These are phyloP conservation scores for Hippophae gyantsensis DNA, from an alignment of 306 rosid genomes.

Conservation along the genomic window DNA sequence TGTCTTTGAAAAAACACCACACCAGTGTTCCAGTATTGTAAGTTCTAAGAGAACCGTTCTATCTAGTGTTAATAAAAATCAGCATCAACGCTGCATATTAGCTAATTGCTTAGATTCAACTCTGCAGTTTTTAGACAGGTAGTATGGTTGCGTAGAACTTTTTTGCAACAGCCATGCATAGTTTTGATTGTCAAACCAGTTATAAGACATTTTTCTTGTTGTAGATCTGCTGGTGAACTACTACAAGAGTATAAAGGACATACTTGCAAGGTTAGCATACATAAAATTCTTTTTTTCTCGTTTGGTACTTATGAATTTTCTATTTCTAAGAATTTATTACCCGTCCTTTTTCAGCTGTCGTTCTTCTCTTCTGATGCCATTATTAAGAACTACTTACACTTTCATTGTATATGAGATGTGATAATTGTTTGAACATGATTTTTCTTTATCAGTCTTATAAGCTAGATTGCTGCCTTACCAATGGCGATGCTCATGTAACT, in stretches of 20 bases:
- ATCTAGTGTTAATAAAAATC: not conserved
- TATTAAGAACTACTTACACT: no score
- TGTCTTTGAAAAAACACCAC: no score
- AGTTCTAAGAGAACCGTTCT: no score
- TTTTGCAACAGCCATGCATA: not conserved
- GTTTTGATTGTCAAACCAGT: slow-evolving; percentile 10
- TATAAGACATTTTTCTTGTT: slow-evolving; percentile 14
- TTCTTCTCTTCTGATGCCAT: no score
- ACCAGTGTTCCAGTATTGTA: no score
- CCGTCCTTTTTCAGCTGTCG: no score
- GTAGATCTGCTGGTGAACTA: slow-evolving; percentile 71
- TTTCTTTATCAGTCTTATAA: slow-evolving; percentile 58
- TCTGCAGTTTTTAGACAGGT: slow-evolving; percentile 73
- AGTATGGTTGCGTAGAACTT: not conserved
- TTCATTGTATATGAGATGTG: slow-evolving; percentile 7
- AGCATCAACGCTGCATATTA: slow-evolving; percentile 56
- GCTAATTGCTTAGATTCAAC: slow-evolving; percentile 83
- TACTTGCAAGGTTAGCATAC: no score
- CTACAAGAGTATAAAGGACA: slow-evolving; percentile 47
- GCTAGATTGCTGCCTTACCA: slow-evolving; percentile 90
- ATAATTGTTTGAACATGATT: slow-evolving; percentile 7
- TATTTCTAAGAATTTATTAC: no score
- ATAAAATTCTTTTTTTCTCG: no score
- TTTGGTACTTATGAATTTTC: no score
- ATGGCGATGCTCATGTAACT: slow-evolving; percentile 72